Percentiles rank a stretch among this genome's conserved stretches.
phyloP scores from a whole-genome alignment of 2,329 filamentous ascomycete genomes.

The Colletotrichum theobromicola region DNA sequence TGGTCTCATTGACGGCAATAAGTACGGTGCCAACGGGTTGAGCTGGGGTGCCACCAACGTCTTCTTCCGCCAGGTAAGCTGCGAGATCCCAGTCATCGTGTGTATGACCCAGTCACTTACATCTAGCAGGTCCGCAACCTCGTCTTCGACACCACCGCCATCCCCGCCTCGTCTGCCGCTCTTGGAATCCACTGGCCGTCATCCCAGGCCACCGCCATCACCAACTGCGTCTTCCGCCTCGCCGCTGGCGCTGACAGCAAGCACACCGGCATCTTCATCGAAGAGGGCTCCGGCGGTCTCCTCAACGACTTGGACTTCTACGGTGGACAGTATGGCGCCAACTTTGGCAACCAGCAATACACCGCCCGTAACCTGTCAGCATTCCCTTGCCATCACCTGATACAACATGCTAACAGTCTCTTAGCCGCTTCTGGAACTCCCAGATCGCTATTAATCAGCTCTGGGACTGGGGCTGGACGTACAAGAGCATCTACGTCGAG shows the following conservation, averaged over 20 bases:
- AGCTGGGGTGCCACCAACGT: constrained; percentile 62
- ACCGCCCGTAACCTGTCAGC: constrained; percentile 65
- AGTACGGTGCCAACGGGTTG: constrained; percentile 44
- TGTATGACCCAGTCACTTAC: neutral
- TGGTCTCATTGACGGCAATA: constrained; percentile 52
- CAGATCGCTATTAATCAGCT: constrained; percentile 73
- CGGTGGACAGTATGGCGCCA: constrained; percentile 66
- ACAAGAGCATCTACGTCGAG: constrained; percentile 69
- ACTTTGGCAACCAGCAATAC: constrained; percentile 73
- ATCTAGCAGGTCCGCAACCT: constrained; percentile 47
- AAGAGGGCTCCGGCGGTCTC: constrained; percentile 69
- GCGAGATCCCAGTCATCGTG: fast-evolving
- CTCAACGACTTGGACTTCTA: constrained; percentile 74
- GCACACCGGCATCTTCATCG: constrained; percentile 66
- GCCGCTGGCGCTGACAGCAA: constrained; percentile 49
- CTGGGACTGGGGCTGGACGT: constrained; percentile 81
- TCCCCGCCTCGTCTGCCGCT: constrained; percentile 48
- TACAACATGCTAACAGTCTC: fast-evolving
- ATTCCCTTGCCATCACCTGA: fast-evolving
- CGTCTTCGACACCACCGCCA: constrained; percentile 57
- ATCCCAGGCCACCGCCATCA: constrained; percentile 65
- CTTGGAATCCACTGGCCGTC: constrained; percentile 72
- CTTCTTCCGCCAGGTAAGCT: constrained; percentile 59
- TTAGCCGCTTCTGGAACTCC: constrained; percentile 62
- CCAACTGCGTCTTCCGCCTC: constrained; percentile 62